Evolutionary conservation across 768 basidiomycete genomes (phyloP).

Genomic region (Hygrophorus pudorinus): DNA sequence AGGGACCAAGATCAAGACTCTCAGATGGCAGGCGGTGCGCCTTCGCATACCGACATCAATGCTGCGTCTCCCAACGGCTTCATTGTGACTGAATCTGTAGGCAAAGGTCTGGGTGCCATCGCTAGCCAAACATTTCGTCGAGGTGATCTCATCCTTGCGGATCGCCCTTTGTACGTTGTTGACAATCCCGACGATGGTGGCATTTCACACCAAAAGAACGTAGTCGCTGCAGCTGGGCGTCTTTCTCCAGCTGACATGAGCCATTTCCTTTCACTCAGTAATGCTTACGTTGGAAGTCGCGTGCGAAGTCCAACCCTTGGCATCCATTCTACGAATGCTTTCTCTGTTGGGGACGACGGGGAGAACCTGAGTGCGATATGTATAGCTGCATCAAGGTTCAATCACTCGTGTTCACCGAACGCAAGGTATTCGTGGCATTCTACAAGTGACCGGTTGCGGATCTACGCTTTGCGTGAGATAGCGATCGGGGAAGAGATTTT

Average conservation of each 20-base stretch:
- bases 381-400: background rate
- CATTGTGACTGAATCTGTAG: background rate
- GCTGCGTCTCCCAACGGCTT: no score
- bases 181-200: background rate
- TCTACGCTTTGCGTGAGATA: constrained; percentile 12
- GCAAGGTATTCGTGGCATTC: constrained; percentile 15
- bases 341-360: background rate
- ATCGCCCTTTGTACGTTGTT: constrained; percentile 8
- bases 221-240: background rate
- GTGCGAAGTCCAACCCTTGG: background rate
- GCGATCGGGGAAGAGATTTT: constrained; percentile 13
- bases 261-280: background rate
- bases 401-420: constrained; percentile 9
- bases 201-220: background rate
- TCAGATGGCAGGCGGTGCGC: no score
- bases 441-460: constrained; percentile 5
- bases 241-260: background rate
- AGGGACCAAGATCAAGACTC: no score
- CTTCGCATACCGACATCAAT: no score
- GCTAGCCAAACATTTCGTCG: constrained; percentile 9
- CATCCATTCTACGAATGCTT: background rate
- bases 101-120: constrained; percentile 12
- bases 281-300: background rate
- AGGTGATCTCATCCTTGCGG: constrained; percentile 14
- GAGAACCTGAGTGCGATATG: background rate